Conservation (phyloP, 225 moss, liverwort and hornwort genomes). For the Marchantia paleacea region DNA sequence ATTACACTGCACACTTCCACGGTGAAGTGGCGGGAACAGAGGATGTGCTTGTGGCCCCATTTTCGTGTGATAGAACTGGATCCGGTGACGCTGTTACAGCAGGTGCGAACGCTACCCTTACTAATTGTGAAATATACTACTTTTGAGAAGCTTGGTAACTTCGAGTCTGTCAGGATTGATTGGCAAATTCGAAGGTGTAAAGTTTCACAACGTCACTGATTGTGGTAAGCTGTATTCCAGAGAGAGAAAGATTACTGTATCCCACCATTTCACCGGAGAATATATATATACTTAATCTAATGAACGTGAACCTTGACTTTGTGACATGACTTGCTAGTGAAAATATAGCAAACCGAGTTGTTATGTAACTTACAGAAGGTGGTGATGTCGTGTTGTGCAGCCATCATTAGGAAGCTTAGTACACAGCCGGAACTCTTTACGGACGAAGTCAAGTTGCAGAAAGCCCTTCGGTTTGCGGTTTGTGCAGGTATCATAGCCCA, state of each 20-base stretch:
- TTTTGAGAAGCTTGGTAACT: too few species aligned
- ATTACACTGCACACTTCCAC: slow-evolving; percentile 82
- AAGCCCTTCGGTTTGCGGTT: slow-evolving; percentile 85
- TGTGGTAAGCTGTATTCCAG: too few species aligned
- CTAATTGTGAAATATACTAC: too few species aligned
- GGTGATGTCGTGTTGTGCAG: slow-evolving; percentile 43
- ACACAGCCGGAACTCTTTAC: slow-evolving; percentile 72
- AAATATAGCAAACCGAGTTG: neutral
- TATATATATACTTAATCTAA: too few species aligned
- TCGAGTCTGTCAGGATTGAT: too few species aligned
- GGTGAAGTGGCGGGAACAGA: slow-evolving; percentile 84
- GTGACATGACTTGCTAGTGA: neutral
- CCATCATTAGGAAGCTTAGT: slow-evolving; percentile 79
- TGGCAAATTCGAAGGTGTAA: too few species aligned
- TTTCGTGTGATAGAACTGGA: slow-evolving; percentile 90
- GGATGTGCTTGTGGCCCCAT: slow-evolving; percentile 86
- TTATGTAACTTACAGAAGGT: slow-evolving; percentile 8
- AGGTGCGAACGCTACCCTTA: slow-evolving; percentile 38
- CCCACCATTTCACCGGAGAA: too few species aligned
- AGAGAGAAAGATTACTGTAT: too few species aligned
- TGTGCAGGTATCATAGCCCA: slow-evolving; percentile 90
- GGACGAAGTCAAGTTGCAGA: slow-evolving; percentile 75
- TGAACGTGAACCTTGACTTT: too few species aligned
- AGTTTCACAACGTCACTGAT: too few species aligned
- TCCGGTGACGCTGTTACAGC: slow-evolving; percentile 90